These are phyloP conservation scores for Dimargaris verticillata DNA, from an alignment of 192 early-diverging fungal species.

Conservation along the genomic window DNA sequence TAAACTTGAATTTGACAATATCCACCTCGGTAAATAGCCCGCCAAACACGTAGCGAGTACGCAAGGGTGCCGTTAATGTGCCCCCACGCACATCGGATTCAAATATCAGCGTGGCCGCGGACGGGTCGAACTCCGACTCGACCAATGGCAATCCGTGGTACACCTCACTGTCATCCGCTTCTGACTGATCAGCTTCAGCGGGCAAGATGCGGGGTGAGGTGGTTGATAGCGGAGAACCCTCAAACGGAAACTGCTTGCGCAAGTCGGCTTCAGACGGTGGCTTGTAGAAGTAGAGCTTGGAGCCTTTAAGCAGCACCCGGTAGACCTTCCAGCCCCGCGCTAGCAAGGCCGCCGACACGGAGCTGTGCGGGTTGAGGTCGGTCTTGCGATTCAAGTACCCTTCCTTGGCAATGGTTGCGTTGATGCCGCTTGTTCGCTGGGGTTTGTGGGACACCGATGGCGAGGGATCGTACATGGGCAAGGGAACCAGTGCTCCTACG, in stretches of 20 bases:
- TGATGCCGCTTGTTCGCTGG: constrained; percentile 20
- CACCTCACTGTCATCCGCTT: constrained; percentile 12
- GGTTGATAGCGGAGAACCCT: constrained; percentile 27
- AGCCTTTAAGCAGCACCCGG: constrained; percentile 48
- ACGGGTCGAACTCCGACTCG: constrained; percentile 38
- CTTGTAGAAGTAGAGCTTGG: constrained; percentile 62
- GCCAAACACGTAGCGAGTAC: constrained; percentile 42
- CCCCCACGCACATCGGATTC: constrained; percentile 37
- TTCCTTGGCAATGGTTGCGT: constrained; percentile 28
- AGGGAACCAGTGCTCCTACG: too few species aligned
- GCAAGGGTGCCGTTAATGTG: constrained; percentile 30
- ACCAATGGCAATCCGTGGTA: constrained; percentile 32
- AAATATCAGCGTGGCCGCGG: constrained; percentile 34
- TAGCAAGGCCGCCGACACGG: constrained; percentile 31
- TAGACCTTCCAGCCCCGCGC: constrained; percentile 65
- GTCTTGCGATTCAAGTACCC: constrained; percentile 62
- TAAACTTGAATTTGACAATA: constrained; percentile 36
- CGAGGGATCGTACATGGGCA: neutral
- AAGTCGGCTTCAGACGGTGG: constrained; percentile 35
- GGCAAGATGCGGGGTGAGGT: constrained; percentile 15
- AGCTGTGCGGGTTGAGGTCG: constrained; percentile 41
- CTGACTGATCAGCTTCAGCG: constrained; percentile 15
- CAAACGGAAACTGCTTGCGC: constrained; percentile 30
- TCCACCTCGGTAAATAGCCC: constrained; percentile 52
- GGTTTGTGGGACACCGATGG: neutral